Evolutionary conservation across 2,329 filamentous ascomycete genomes (phyloP).

Genomic region (Botryotinia narcissicola): DNA sequence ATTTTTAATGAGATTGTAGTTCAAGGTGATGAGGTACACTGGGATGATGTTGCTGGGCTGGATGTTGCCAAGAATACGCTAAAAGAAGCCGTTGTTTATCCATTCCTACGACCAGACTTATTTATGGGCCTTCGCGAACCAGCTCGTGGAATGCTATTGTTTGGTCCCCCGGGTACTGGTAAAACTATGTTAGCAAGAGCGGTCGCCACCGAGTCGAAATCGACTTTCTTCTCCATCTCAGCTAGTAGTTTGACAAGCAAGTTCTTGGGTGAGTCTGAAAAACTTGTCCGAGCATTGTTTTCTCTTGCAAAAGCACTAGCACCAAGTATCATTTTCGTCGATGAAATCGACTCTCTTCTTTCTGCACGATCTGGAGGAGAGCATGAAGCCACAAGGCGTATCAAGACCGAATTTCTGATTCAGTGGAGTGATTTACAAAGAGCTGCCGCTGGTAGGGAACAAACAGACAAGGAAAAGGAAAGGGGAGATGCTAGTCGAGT

Average conservation of each 20-base stretch:
- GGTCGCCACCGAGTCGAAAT: constrained; percentile 90
- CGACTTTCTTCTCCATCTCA: constrained; percentile 96
- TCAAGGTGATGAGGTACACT: constrained; percentile 89
- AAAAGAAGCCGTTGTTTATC: constrained; percentile 95
- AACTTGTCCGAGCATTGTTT: constrained; percentile 90
- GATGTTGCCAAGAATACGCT: constrained; percentile 87
- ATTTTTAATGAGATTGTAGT: constrained; percentile 96
- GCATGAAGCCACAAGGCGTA: constrained; percentile 87
- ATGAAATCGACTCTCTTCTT: constrained; percentile 93
- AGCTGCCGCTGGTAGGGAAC: constrained; percentile 82
- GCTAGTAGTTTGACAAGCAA: constrained; percentile 93
- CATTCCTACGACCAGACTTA: constrained; percentile 88
- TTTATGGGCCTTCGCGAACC: constrained; percentile 96
- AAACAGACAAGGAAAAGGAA: constrained; percentile 62
- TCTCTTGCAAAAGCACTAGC: constrained; percentile 83
- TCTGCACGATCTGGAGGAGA: constrained; percentile 83
- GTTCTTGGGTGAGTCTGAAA: constrained; percentile 94
- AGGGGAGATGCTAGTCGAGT: constrained; percentile 83
- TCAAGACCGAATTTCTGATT: constrained; percentile 97
- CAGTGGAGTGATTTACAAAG: constrained; percentile 95
- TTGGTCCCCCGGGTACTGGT: constrained; percentile 94
- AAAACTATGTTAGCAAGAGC: constrained; percentile 97
- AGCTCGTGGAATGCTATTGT: constrained; percentile 90
- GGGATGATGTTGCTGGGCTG: constrained; percentile 89
- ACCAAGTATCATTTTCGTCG: constrained; percentile 96